These are phyloP conservation scores for Omphalotus guepiniiformis DNA, from an alignment of 768 basidiomycete genomes.

Conservation along the genomic window DNA sequence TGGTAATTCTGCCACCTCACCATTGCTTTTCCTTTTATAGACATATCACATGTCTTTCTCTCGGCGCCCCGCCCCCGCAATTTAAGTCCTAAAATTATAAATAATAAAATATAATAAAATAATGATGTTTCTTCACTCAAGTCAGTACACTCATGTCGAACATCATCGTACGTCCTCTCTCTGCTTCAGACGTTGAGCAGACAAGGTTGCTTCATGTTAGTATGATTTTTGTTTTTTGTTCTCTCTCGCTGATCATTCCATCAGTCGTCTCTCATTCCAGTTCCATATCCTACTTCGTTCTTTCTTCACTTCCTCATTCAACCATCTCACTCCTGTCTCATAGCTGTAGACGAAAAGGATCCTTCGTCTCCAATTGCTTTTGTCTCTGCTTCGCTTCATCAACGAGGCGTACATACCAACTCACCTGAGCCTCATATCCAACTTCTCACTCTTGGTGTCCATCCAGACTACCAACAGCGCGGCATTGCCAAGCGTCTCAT, in stretches of 20 bases:
- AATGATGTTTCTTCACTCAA: background rate
- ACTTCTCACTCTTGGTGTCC: constrained; percentile 50
- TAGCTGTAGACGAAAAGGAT: constrained; percentile 30
- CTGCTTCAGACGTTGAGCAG: constrained; percentile 1
- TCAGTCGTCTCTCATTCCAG: constrained; percentile 34
- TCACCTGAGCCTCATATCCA: constrained; percentile 32
- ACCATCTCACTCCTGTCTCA: constrained; percentile 35
- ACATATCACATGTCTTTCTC: background rate
- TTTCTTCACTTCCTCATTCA: constrained; percentile 44
- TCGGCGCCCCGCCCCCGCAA: constrained; percentile 1
- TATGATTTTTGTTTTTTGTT: constrained; percentile 9
- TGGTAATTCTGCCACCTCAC: no score
- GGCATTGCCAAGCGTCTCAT: constrained; percentile 43
- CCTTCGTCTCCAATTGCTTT: constrained; percentile 35
- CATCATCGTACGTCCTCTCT: constrained; percentile 5
- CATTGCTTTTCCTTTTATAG: background rate
- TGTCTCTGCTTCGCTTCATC: constrained; percentile 35
- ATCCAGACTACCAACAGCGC: constrained; percentile 37
- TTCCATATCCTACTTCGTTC: constrained; percentile 38
- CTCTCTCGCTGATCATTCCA: constrained; percentile 9
- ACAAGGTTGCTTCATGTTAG: constrained; percentile 36
- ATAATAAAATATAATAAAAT: background rate
- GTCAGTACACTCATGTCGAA: background rate
- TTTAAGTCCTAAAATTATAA: background rate
- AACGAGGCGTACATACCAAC: constrained; percentile 15